Conservation (phyloP, 345 rosid genomes). For the Psidium friedrichsthalianum region DNA sequence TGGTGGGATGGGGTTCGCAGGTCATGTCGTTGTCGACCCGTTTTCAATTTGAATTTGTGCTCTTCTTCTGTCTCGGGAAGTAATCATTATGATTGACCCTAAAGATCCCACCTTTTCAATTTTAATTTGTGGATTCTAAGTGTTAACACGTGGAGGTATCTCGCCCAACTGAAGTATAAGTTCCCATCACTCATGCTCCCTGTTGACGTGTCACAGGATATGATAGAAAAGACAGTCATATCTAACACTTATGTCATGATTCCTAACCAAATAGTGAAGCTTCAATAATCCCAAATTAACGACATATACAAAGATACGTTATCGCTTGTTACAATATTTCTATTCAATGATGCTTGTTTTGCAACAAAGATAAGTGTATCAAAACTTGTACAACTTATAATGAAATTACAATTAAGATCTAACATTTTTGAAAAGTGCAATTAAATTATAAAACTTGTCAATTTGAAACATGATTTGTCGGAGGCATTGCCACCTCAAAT, state of each 20-base stretch:
- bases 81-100: not conserved
- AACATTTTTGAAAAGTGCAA: not conserved
- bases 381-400: fast-evolving
- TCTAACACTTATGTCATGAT: not conserved
- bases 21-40: not conserved
- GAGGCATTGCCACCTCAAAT: not conserved
- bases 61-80: not conserved
- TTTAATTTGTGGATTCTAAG: not conserved
- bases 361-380: not conserved
- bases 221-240: not conserved
- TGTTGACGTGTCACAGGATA: not conserved
- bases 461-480: too few species aligned
- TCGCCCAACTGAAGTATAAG: not conserved
- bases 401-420: not conserved
- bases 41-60: not conserved
- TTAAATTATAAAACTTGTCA: fast-evolving
- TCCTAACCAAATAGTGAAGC: not conserved
- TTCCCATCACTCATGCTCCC: not conserved
- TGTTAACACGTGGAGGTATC: not conserved
- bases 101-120: not conserved
- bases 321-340: not conserved
- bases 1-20: not conserved
- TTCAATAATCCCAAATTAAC: not conserved
- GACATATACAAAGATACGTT: not conserved
- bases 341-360: not conserved